Evolutionary conservation across 805 yeast species (phyloP).

Genomic region (Clavispora vitiphila): DNA sequence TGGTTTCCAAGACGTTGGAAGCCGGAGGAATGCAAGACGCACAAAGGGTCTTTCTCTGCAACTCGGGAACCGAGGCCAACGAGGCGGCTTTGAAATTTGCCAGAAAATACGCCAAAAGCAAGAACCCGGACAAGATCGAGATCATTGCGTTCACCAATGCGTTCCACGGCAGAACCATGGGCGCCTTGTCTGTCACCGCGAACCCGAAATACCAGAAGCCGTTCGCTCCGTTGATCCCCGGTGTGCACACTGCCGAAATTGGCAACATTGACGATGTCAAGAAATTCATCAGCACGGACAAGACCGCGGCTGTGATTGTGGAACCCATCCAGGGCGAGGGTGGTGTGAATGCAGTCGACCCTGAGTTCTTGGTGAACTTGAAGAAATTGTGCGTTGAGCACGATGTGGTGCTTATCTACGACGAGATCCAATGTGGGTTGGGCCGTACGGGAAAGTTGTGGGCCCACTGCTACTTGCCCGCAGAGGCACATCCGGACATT

Average conservation of each 20-base stretch:
- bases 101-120: conserved; percentile 69
- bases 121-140: conserved; percentile 57
- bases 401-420: conserved; percentile 77
- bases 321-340: conserved; percentile 99
- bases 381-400: conserved; percentile 62
- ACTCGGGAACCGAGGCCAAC: conserved; percentile 58
- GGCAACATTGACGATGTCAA: conserved; percentile 58
- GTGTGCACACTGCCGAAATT: conserved; percentile 65
- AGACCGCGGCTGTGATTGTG: conserved; percentile 85
- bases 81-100: conserved; percentile 61
- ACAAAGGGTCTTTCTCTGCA: conserved; percentile 60
- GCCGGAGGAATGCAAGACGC: conserved; percentile 83
- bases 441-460: conserved; percentile 90
- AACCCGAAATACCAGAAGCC: conserved; percentile 92
- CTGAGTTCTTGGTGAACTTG: conserved; percentile 61
- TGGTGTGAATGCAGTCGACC: conserved; percentile 69
- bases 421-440: conserved; percentile 95
- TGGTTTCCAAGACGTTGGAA: conserved; percentile 62
- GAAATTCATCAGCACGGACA: conserved; percentile 45
- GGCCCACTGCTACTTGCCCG: conserved; percentile 79
- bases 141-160: conserved; percentile 83
- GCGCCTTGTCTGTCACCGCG: conserved; percentile 87
- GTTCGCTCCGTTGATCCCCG: conserved; percentile 88
- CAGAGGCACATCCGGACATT: conserved; percentile 89
- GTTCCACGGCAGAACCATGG: conserved; percentile 95